A percentile compares a stretch with the other conserved stretches of the same genome.
phyloP scores from a whole-genome alignment of 2,329 filamentous ascomycete genomes.

The Volutella citrinella region DNA sequence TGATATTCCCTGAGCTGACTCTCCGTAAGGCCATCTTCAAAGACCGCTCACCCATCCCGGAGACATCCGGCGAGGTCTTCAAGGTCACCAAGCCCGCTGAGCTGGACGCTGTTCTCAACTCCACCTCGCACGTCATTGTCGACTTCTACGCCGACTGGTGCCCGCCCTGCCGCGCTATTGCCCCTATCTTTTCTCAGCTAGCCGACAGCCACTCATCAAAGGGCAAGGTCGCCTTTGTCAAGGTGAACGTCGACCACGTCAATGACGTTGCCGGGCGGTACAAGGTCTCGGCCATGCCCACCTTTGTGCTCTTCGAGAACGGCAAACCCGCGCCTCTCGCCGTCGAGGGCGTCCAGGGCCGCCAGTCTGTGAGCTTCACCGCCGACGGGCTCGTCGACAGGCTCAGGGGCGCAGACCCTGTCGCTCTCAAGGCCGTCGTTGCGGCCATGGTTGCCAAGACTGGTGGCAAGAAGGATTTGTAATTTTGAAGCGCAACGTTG shows the following conservation, averaged over 20 bases:
- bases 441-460: slow-evolving; percentile 20
- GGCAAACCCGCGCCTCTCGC: slow-evolving; percentile 45
- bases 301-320: slow-evolving; percentile 78
- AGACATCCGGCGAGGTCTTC: slow-evolving; percentile 37
- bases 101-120: slow-evolving; percentile 23
- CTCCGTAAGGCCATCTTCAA: slow-evolving; percentile 17
- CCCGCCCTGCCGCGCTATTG: slow-evolving; percentile 86
- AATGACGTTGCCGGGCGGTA: slow-evolving; percentile 72
- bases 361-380: slow-evolving; percentile 20
- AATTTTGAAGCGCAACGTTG: too few relatives aligned
- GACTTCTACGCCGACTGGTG: slow-evolving; percentile 90
- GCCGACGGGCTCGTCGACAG: slow-evolving; percentile 27
- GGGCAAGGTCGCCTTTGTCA: slow-evolving; percentile 69
- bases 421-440: slow-evolving; percentile 25
- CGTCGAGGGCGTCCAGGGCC: slow-evolving; percentile 17
- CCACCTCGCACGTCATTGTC: slow-evolving; percentile 63
- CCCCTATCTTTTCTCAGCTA: slow-evolving; percentile 56
- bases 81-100: slow-evolving; percentile 28
- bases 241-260: slow-evolving; percentile 84
- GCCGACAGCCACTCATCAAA: slow-evolving; percentile 16
- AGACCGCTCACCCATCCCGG: slow-evolving; percentile 34
- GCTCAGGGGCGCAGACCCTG: slow-evolving; percentile 27
- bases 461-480: too few relatives aligned
- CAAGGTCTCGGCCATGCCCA: slow-evolving; percentile 84
- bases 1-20: too few relatives aligned